Evolutionary conservation across 768 basidiomycete species (phyloP).

Genomic region (Lanmaoa pseudosensibilis): DNA sequence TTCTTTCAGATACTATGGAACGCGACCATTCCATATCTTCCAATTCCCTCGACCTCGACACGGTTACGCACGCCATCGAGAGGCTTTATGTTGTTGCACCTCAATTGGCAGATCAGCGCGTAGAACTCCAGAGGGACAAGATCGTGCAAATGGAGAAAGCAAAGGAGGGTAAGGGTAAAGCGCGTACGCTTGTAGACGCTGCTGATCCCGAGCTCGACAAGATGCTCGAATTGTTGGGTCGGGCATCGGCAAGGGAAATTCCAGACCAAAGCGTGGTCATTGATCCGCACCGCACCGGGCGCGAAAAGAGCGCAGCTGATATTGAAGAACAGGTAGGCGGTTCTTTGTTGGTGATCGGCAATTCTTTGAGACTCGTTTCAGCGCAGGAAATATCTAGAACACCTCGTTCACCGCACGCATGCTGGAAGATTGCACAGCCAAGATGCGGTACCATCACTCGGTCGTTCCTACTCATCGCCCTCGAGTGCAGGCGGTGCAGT

Average conservation of each 20-base stretch:
- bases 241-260: slow-evolving; percentile 66
- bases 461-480: slow-evolving; percentile 35
- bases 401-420: slow-evolving; percentile 67
- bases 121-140: slow-evolving; percentile 78
- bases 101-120: slow-evolving; percentile 88
- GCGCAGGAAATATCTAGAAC: slow-evolving; percentile 76
- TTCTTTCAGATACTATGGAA: background rate
- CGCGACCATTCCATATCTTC: background rate
- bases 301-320: slow-evolving; percentile 52
- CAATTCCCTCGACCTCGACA: slow-evolving; percentile 77
- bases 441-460: slow-evolving; percentile 57
- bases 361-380: slow-evolving; percentile 29
- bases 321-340: slow-evolving; percentile 62
- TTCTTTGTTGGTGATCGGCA: background rate
- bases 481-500: background rate
- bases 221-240: slow-evolving; percentile 70
- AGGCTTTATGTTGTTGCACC: slow-evolving; percentile 83
- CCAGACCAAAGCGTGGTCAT: slow-evolving; percentile 70
- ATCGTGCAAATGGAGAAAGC: slow-evolving; percentile 74
- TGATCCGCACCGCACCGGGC: slow-evolving; percentile 56
- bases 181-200: slow-evolving; percentile 38
- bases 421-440: slow-evolving; percentile 76
- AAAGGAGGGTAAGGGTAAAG: slow-evolving; percentile 50
- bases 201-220: slow-evolving; percentile 55
- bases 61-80: slow-evolving; percentile 86